A percentile compares a stretch with the other conserved stretches of the same genome.
These are phyloP conservation scores for Rosa rugosa DNA, from an alignment of 306 rosid species.

Conservation along the genomic window DNA sequence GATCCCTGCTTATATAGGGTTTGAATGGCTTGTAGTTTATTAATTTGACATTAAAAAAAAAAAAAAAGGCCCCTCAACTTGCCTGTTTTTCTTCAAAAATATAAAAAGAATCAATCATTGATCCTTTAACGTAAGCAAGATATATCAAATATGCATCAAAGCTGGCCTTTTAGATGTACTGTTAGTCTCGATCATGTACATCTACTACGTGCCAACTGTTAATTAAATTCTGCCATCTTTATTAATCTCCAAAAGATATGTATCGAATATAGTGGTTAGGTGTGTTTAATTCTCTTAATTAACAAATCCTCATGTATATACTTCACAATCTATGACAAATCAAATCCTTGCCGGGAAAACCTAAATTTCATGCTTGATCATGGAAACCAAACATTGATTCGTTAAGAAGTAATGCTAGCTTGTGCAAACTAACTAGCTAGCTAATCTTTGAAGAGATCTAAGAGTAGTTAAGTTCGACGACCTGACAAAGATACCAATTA, in stretches of 20 bases:
- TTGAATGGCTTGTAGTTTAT: not conserved
- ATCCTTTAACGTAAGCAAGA: constrained; percentile 9
- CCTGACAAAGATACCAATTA: constrained; percentile 55
- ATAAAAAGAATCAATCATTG: constrained; percentile 12
- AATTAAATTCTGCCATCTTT: not conserved
- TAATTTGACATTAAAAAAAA: not conserved
- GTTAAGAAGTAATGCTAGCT: not conserved
- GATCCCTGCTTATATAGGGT: constrained; percentile 2
- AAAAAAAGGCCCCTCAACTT: not conserved
- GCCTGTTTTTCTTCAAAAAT: not conserved
- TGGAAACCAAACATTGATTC: constrained; percentile 7
- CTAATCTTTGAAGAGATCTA: constrained; percentile 27
- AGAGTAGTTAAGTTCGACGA: constrained; percentile 46
- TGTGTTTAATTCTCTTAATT: not conserved
- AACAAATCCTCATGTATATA: not conserved
- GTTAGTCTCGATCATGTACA: constrained; percentile 1
- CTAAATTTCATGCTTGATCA: constrained; percentile 2
- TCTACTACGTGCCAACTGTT: constrained; percentile 12
- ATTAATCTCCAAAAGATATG: not conserved
- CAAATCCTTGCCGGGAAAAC: not conserved
- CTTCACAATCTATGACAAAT: constrained; percentile 12
- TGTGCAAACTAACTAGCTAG: not conserved
- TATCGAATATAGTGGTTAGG: constrained; percentile 8
- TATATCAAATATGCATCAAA: constrained; percentile 2
- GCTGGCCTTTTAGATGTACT: constrained; percentile 2